phyloP scores from a whole-genome alignment of 1,284 basidiomycete species.

The Rhodotorula sp. region DNA sequence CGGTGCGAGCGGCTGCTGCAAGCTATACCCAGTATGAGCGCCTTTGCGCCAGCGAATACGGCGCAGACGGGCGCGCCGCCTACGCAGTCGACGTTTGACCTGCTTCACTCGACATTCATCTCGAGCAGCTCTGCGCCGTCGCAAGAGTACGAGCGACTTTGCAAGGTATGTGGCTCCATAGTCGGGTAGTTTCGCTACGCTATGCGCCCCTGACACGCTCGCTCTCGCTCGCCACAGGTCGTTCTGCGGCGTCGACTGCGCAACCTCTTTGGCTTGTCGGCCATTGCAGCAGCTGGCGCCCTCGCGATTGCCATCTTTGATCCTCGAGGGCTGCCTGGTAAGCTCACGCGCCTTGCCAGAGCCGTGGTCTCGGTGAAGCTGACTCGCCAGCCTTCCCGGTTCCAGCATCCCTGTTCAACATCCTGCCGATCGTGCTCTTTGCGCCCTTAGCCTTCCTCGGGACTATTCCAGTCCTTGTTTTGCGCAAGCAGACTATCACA shows the following conservation, averaged over 20 bases:
- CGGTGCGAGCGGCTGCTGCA: background rate
- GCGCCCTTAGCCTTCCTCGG: constrained; percentile 34
- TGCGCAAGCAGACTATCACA: constrained; percentile 39
- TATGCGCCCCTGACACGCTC: background rate
- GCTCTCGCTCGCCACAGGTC: constrained; percentile 11
- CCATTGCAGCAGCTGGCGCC: background rate
- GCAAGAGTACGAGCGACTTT: constrained; percentile 22
- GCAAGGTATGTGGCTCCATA: constrained; percentile 20
- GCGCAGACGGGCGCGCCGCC: constrained; percentile 8
- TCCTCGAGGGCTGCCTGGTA: constrained; percentile 24
- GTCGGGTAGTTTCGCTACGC: accelerated
- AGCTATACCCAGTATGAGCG: constrained; percentile 11
- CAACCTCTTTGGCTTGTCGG: constrained; percentile 29
- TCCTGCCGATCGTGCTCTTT: constrained; percentile 29
- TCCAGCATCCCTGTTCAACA: constrained; percentile 29
- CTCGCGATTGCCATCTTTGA: constrained; percentile 29
- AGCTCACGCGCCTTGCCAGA: background rate
- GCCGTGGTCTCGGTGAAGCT: background rate
- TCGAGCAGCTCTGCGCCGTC: background rate
- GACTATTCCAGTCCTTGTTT: constrained; percentile 38
- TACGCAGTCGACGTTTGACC: constrained; percentile 10
- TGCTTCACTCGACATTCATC: constrained; percentile 3
- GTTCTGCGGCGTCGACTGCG: constrained; percentile 25
- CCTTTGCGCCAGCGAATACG: constrained; percentile 14
- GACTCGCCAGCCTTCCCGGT: background rate